phyloP scores from a whole-genome alignment of 2,329 filamentous ascomycete genomes.

The Diaporthe amygdali region DNA sequence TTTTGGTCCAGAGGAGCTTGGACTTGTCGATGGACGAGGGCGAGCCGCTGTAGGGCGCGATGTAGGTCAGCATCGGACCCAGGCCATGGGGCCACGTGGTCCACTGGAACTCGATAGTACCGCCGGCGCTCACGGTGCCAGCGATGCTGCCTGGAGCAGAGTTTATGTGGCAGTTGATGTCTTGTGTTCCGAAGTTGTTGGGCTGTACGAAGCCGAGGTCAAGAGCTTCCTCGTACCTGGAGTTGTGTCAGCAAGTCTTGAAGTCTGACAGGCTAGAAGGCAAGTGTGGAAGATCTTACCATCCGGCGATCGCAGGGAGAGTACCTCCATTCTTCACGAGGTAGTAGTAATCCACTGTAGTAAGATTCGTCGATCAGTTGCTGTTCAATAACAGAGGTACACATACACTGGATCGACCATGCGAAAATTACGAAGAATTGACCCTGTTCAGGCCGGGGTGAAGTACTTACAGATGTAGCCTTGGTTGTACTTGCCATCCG shows the following conservation, averaged over 20 bases:
- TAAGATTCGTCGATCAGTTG: neutral
- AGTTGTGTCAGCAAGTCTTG: slow-evolving; percentile 4
- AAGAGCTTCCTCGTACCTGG: slow-evolving; percentile 37
- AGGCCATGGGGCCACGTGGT: slow-evolving; percentile 36
- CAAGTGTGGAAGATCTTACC: neutral
- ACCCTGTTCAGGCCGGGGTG: accelerated
- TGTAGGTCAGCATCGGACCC: slow-evolving; percentile 36
- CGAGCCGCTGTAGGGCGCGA: slow-evolving; percentile 31
- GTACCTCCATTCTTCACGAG: slow-evolving; percentile 29
- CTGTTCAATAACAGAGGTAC: neutral
- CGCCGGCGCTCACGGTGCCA: slow-evolving; percentile 25
- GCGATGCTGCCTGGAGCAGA: slow-evolving; percentile 18
- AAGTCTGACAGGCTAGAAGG: neutral
- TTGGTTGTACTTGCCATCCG: slow-evolving; percentile 43
- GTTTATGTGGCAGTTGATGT: slow-evolving; percentile 23
- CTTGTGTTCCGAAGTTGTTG: slow-evolving; percentile 19
- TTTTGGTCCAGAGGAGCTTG: slow-evolving; percentile 42
- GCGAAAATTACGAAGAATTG: neutral
- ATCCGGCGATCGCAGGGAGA: slow-evolving; percentile 29
- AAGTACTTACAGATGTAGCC: slow-evolving; percentile 28
- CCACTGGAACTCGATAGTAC: slow-evolving; percentile 30
- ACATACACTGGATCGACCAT: neutral
- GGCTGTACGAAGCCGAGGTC: slow-evolving; percentile 22
- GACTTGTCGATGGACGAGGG: slow-evolving; percentile 34
- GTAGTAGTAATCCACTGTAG: slow-evolving; percentile 14